Evolutionary conservation across 345 rosid species (phyloP).

Genomic region (Melaleuca alternifolia): DNA sequence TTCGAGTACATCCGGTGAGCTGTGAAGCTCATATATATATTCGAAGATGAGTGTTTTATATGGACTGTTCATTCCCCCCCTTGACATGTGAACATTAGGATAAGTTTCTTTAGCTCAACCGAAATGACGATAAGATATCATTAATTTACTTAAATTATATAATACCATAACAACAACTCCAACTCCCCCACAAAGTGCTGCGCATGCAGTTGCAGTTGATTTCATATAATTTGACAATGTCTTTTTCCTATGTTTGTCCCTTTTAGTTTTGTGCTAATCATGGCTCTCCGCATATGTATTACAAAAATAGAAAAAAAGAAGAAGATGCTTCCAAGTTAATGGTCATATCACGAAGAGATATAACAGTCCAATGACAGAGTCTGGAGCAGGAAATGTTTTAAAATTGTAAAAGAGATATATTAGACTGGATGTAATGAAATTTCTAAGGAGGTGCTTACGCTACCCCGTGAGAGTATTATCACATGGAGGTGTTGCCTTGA

Average conservation of each 20-base stretch:
- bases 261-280: background rate
- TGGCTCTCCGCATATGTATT: background rate
- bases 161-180: background rate
- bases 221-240: background rate
- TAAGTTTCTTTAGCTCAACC: background rate
- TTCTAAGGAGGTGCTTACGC: background rate
- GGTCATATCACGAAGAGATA: background rate
- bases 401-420: background rate
- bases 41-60: background rate
- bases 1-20: background rate
- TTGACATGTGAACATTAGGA: conserved; percentile 2
- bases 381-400: background rate
- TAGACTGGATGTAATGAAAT: background rate
- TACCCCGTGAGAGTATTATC: background rate
- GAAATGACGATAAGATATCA: background rate
- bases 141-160: background rate
- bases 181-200: background rate
- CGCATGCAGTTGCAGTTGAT: background rate
- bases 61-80: conserved; percentile 15
- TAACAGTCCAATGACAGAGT: background rate
- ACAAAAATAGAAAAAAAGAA: background rate
- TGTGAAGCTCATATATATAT: background rate
- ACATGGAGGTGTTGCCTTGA: background rate
- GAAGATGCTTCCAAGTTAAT: background rate
- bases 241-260: background rate